Base-by-base conservation (phyloP, 2,329 filamentous ascomycete species). In the Thelonectria olida region DNA sequence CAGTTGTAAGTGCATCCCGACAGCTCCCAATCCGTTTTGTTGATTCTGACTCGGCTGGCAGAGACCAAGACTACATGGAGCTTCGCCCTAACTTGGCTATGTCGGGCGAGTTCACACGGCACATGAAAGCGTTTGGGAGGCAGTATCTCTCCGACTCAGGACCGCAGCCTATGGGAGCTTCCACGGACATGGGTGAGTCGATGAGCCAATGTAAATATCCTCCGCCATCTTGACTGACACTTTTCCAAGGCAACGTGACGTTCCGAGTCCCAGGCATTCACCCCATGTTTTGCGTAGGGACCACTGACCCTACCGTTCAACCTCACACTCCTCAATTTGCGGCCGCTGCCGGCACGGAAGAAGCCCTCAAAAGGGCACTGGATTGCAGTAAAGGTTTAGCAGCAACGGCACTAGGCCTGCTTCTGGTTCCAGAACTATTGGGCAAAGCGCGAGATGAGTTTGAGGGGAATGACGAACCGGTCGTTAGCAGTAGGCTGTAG, bases 271-370 rank as follows among this genome's bases (percentile, higher is more conserved):
- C 67, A 2, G 67, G 67, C 0, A 70, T 70, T 8, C 67, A 70
- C 31, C 67, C 67, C 23, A 65, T 70, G 65, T 70, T 69, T n/a
- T 44, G 56, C 2, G 50, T 69, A 2, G 67, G 67, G 8, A 69
- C 63, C 0, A 51, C 63, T 6, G 67, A 69, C 12, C 67, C 64
- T 2, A 22, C 48, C 0, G 9, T 68, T 1, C 67, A 69, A 15
- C 67, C 67, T 2, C 67, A 69, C 17, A 69, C 67, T 0, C 59
- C 67, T 1, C 38, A 61, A 5, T 69, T 69, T 13, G 64, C 67
- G 1, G 55, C 52, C 0, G 67, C 65, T 12, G 67, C 67, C 6
- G 61, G 63, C 0, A 69, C 65, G 17, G 54, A 50, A 19, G 54
- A 58, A 7, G 67, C 67, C 0, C 22, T 69, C 1, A 13, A 58